Evolutionary conservation across 1,284 basidiomycete species (phyloP), one percentile per base, ranked within the genome.

Genomic region (Rhodofomes roseus): DNA sequence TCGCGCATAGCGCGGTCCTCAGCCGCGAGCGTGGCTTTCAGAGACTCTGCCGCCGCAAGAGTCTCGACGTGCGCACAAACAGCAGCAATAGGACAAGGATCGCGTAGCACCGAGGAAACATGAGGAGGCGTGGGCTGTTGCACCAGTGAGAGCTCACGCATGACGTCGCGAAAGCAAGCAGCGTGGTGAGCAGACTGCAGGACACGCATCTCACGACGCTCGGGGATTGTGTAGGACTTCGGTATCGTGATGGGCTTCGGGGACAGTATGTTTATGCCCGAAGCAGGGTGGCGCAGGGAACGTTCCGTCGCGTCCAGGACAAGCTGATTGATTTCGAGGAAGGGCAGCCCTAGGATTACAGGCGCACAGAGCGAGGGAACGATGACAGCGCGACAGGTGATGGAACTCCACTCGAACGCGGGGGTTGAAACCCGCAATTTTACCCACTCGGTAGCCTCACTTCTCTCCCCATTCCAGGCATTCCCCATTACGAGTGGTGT

Each of bases 281-380:
- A 11, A 5, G 5, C 5, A 5, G 4, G 4, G 31, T 34, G 5
- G 31, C 31, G 31, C 31, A 34, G 31, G 5, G 31, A 5, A 11
- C 11, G 31, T 5, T 34, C 5, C 11, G 4, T 11, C 5, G 31
- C 31, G 31, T 34, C 31, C 5, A 63, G 40, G 18, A 62, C 29
- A 11, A 64, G 37, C 4, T 46, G 25, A 43, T 64, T 66, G 0
- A 51, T 37, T 40, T 50, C 25, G 7, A 63, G 48, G 34, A 61
- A 64, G 0, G 60, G 57, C 4, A 56, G 48, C 4, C 65, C 65
- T 34, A 66, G 25, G n/a, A 66, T 55, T 52, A 66, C 63, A 61
- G 65, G 63, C 2, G 39, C 20, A 29, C 57, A 63, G 11, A 66
- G 56, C 14, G 40, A 27, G 1, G 59, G 55, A 5, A 60, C 63